Conservation (phyloP, 2,329 filamentous ascomycete species). For the Camillea tinctor region DNA sequence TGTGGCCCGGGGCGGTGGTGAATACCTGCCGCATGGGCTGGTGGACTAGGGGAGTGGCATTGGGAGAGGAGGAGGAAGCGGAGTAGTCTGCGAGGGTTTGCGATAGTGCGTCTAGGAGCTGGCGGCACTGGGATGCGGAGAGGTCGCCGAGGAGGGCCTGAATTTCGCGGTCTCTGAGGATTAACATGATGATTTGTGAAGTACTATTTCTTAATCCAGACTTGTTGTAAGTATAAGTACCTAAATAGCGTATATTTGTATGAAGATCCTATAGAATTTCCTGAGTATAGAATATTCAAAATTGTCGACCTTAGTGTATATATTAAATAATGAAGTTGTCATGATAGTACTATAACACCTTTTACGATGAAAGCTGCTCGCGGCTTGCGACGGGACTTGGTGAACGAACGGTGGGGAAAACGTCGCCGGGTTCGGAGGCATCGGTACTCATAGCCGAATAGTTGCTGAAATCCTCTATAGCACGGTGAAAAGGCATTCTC, state of each 20-base stretch:
- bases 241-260: too few species aligned
- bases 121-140: neutral
- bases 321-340: too few species aligned
- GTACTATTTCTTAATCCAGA: too few species aligned
- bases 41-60: neutral
- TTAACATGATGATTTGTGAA: neutral
- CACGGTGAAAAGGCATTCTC: too few species aligned
- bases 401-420: neutral
- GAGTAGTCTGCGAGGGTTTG: conserved; percentile 1
- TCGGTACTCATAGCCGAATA: neutral
- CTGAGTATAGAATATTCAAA: too few species aligned
- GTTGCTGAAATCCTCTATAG: too few species aligned
- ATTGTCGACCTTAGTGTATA: too few species aligned
- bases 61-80: too few species aligned
- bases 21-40: conserved; percentile 3
- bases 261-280: too few species aligned
- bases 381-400: neutral
- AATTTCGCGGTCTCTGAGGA: conserved; percentile 1
- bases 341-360: too few species aligned
- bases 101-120: conserved; percentile 1
- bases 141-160: neutral
- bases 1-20: conserved; percentile 1
- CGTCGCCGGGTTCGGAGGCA: neutral
- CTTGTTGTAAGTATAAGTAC: too few species aligned
- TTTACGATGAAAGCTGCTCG: neutral